Evolutionary conservation across 495 filamentous ascomycete species (phyloP), one percentile per base, ranked within the genome.

Genomic region (Annulohypoxylon maeteangense): DNA sequence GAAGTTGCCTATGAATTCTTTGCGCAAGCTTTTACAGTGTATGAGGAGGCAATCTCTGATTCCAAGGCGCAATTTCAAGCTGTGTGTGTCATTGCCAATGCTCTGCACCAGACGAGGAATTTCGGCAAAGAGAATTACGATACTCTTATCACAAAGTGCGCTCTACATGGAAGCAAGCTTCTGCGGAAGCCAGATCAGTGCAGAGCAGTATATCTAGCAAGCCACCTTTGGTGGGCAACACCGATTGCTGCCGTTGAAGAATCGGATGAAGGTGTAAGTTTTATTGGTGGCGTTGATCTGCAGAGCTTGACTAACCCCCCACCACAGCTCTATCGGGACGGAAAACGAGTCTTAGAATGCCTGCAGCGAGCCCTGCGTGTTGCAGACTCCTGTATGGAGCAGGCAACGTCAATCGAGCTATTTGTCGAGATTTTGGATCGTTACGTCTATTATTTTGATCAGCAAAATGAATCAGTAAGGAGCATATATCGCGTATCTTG

Each of bases 371-470:
- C 95, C 18, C 89, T 98, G 20, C 92, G 95, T 54, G 95, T 99
- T 7, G 95, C 95, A 1, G 95, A 99, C 80, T 95, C 95, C 5
- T 99, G 95, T 81, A 99, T 99, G 95, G 95, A 99, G 79, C 94
- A 94, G n/a, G 94, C 93, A 7, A 97, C 98, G 2, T 97, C 93
- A 2, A 93, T 98, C 23, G 95, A 99, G 81, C 85, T 99, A 42
- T 99, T 99, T 75, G 95, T 99, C 53, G 95, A 99, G 81, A 98
- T 99, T 67, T 83, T 99, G 65, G 97, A 98, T 76, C 88, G 95
- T 77, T 99, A 98, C 81, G 95, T 98, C 56, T 99, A 99, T 79
- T 98, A 98, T 80, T 99, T 97, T 81, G 95, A 99, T 80, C 93
- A 98, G 75, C 93, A 97, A 81, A 99, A 99, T 80, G 95, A 99